Conservation (phyloP, 805 yeast species). For the Maudiozyma serrabonitensis region DNA sequence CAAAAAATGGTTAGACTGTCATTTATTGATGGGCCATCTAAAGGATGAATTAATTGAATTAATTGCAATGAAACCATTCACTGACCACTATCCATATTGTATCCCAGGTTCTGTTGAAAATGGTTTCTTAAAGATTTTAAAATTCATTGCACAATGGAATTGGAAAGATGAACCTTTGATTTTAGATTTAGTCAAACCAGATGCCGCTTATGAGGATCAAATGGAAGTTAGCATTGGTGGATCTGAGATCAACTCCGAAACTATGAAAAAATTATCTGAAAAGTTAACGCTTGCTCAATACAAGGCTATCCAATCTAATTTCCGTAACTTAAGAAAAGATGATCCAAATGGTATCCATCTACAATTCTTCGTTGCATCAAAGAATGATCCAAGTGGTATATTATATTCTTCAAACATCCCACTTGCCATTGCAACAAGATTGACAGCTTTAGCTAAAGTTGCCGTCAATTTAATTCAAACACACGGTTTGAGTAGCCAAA, state of each 20-base stretch:
- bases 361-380: slow-evolving; percentile 76
- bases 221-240: slow-evolving; percentile 20
- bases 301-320: slow-evolving; percentile 53
- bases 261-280: slow-evolving; percentile 44
- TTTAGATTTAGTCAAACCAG: slow-evolving; percentile 58
- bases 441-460: slow-evolving; percentile 78
- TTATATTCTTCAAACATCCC: slow-evolving; percentile 62
- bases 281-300: slow-evolving; percentile 50
- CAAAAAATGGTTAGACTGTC: slow-evolving; percentile 85
- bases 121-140: slow-evolving; percentile 69
- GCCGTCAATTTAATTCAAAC: slow-evolving; percentile 47
- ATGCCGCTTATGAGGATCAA: slow-evolving; percentile 29
- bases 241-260: slow-evolving; percentile 26
- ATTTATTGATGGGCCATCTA: slow-evolving; percentile 60
- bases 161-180: slow-evolving; percentile 87
- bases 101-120: slow-evolving; percentile 70
- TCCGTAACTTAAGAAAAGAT: slow-evolving; percentile 53
- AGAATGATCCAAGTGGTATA: slow-evolving; percentile 77
- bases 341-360: slow-evolving; percentile 77
- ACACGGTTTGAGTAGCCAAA: slow-evolving; percentile 35
- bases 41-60: slow-evolving; percentile 75
- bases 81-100: slow-evolving; percentile 77
- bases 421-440: slow-evolving; percentile 74
- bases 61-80: slow-evolving; percentile 72
- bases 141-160: slow-evolving; percentile 76